These are phyloP conservation scores for Pyrus hybrid DNA, from an alignment of 331 rosid genomes.

Conservation along the genomic window DNA sequence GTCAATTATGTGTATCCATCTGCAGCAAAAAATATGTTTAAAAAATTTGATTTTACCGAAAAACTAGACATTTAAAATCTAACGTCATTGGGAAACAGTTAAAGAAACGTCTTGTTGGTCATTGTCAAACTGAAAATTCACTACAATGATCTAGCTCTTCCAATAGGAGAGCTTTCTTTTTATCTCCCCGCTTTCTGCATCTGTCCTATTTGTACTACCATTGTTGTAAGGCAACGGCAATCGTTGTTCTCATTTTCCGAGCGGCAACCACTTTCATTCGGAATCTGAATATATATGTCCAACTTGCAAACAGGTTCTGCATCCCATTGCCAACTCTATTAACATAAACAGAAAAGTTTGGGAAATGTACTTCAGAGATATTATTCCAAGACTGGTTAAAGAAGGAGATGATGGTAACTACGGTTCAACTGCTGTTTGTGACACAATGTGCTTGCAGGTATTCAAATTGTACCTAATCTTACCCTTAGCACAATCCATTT, in stretches of 20 bases:
- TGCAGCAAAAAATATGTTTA: background rate
- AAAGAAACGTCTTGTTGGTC: background rate
- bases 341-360: constrained; percentile 76
- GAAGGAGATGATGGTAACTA: constrained; percentile 86
- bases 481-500: background rate
- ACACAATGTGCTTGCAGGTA: constrained; percentile 93
- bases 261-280: background rate
- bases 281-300: background rate
- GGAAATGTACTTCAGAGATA: constrained; percentile 74
- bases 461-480: constrained; percentile 9
- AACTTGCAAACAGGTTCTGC: constrained; percentile 66
- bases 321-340: constrained; percentile 59
- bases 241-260: background rate
- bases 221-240: background rate
- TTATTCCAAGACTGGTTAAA: constrained; percentile 62
- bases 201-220: background rate
- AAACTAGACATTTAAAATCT: background rate
- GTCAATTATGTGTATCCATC: background rate
- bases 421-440: constrained; percentile 87
- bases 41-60: background rate
- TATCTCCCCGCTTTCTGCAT: background rate
- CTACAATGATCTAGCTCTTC: background rate
- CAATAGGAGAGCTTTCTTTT: background rate
- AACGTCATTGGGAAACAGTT: background rate
- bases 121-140: background rate